Evolutionary conservation across 257 asterid species (phyloP).

Genomic region (Solanum tarapatanum): DNA sequence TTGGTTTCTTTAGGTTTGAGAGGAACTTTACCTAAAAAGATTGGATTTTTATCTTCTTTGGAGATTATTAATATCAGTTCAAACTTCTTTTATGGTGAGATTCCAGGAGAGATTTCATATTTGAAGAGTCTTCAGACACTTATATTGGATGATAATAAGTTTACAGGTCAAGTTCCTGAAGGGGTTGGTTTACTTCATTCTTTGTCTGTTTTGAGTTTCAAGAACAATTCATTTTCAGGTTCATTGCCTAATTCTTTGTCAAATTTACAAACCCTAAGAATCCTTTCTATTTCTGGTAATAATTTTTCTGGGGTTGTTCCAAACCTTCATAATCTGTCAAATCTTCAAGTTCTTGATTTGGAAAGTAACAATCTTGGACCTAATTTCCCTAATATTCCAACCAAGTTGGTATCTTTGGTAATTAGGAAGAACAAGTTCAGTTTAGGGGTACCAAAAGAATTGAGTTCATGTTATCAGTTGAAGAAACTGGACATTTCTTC

Average conservation of each 20-base stretch:
- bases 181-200: conserved; percentile 37
- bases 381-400: conserved; percentile 43
- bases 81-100: conserved; percentile 41
- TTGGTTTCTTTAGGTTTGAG: conserved; percentile 55
- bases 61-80: conserved; percentile 69
- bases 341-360: conserved; percentile 71
- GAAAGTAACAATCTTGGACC: conserved; percentile 62
- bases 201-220: conserved; percentile 55
- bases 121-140: conserved; percentile 56
- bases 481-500: conserved; percentile 49
- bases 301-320: conserved; percentile 47
- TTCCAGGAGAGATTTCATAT: conserved; percentile 45
- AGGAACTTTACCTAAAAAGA: conserved; percentile 54
- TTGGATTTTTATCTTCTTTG: conserved; percentile 43
- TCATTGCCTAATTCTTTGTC: conserved; percentile 38
- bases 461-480: conserved; percentile 47
- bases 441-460: conserved; percentile 26
- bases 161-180: conserved; percentile 46
- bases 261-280: conserved; percentile 31
- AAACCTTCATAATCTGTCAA: conserved; percentile 30
- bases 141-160: conserved; percentile 47
- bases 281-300: conserved; percentile 42
- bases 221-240: conserved; percentile 58
- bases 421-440: conserved; percentile 55
- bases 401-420: conserved; percentile 42